phyloP scores from a whole-genome alignment of 306 rosid species.

The Trifolium repens region DNA sequence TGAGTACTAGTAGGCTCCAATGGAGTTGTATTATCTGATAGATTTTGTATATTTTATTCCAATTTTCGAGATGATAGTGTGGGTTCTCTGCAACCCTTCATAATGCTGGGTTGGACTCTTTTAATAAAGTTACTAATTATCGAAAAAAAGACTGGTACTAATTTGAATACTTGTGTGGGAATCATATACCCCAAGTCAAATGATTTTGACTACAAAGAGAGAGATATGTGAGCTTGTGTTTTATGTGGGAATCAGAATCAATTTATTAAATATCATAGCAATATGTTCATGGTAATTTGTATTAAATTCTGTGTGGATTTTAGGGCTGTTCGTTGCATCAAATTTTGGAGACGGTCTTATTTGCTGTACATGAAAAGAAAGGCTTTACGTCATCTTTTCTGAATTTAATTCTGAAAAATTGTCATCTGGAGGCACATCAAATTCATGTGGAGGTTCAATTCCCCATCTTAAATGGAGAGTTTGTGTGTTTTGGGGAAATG shows the following conservation, averaged over 20 bases:
- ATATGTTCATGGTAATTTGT: slow-evolving; percentile 32
- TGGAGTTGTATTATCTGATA: no score
- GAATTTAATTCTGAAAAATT: slow-evolving; percentile 68
- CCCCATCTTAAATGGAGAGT: slow-evolving; percentile 55
- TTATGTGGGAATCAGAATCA: not conserved
- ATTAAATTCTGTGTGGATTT: slow-evolving; percentile 45
- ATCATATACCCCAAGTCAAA: slow-evolving; percentile 16
- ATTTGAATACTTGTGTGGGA: slow-evolving; percentile 17
- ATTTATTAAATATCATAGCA: slow-evolving; percentile 33
- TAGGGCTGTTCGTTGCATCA: slow-evolving; percentile 86
- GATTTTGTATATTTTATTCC: no score
- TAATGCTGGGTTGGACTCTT: not conserved
- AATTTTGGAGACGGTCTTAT: slow-evolving; percentile 64
- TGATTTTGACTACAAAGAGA: slow-evolving; percentile 13
- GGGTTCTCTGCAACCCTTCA: no score
- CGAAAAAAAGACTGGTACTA: not conserved
- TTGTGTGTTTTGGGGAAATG: slow-evolving; percentile 55
- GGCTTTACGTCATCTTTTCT: slow-evolving; percentile 53
- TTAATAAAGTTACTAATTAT: no score
- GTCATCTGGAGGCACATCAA: slow-evolving; percentile 58
- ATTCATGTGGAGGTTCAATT: slow-evolving; percentile 56
- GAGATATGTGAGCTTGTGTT: not conserved
- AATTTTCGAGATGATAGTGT: no score
- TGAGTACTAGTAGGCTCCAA: not conserved
- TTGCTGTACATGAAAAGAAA: slow-evolving; percentile 48